Evolutionary conservation across 139 green algal species (phyloP).

Genomic region (Coelastrella sp.): DNA sequence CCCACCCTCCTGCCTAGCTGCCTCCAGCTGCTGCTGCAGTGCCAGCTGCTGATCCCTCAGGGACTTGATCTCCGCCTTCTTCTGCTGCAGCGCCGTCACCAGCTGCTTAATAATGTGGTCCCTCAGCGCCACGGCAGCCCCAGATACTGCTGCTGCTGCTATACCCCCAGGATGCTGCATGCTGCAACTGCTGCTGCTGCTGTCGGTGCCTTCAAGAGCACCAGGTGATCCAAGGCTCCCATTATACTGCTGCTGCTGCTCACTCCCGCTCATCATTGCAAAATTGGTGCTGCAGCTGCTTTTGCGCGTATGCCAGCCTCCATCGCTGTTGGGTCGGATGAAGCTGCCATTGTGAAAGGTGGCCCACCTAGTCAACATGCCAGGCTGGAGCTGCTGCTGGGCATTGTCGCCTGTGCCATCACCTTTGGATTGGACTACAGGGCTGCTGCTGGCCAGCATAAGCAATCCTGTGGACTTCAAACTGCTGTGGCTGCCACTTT

Average conservation of each 20-base stretch:
- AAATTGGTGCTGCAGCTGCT: neutral
- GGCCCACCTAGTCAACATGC: conserved; percentile 11
- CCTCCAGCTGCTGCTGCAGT: conserved; percentile 16
- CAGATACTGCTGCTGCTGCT: neutral
- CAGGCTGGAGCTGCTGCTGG: neutral
- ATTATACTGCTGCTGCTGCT: neutral
- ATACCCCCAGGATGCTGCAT: neutral
- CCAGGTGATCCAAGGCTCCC: neutral
- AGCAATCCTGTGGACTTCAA: conserved; percentile 22
- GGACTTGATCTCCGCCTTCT: conserved; percentile 13
- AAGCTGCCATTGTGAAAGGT: neutral
- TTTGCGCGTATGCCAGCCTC: neutral
- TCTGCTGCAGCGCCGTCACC: conserved; percentile 31
- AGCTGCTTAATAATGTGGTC: conserved; percentile 46
- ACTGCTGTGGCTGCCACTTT: conserved; percentile 5
- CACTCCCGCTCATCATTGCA: neutral
- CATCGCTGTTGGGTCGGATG: neutral
- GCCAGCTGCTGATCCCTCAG: conserved; percentile 12
- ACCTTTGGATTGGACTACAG: neutral
- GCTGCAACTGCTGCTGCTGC: neutral
- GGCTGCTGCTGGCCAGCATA: neutral
- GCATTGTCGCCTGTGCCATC: conserved; percentile 1
- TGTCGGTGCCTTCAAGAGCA: neutral
- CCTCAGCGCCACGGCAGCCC: neutral
- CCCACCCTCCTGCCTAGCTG: neutral